Conservation (phyloP, 306 rosid genomes). For the Cajanus cajan region DNA sequence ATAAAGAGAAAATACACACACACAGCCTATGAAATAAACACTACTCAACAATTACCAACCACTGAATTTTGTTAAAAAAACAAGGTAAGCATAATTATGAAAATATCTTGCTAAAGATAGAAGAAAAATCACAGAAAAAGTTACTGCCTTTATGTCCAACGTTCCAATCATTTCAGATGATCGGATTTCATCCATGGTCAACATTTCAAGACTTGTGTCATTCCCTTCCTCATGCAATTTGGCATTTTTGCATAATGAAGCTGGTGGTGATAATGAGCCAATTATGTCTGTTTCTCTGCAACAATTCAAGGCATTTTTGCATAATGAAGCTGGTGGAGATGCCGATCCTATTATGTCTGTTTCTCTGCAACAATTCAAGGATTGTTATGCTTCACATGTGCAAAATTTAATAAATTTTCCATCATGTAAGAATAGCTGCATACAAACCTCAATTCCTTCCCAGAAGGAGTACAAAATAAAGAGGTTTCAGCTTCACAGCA, state of each 20-base stretch:
- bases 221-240: conserved; percentile 33
- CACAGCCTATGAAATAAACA: background rate
- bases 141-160: conserved; percentile 46
- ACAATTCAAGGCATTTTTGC: conserved; percentile 16
- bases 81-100: conserved; percentile 3
- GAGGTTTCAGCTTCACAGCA: conserved; percentile 45
- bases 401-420: conserved; percentile 28
- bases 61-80: background rate
- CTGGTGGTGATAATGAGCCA: conserved; percentile 50
- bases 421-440: conserved; percentile 29
- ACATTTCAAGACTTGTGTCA: conserved; percentile 33
- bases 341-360: conserved; percentile 50
- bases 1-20: background rate
- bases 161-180: conserved; percentile 38
- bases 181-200: conserved; percentile 46
- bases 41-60: conserved; percentile 20
- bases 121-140: conserved; percentile 29
- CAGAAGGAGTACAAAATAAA: conserved; percentile 37
- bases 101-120: background rate
- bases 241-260: conserved; percentile 41
- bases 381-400: conserved; percentile 25
- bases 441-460: conserved; percentile 46
- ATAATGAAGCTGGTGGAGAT: conserved; percentile 44
- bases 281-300: conserved; percentile 48
- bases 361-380: conserved; percentile 45